Evolutionary conservation across 2,329 filamentous ascomycete species (phyloP).

Genomic region (Leptosphaerulina australis): DNA sequence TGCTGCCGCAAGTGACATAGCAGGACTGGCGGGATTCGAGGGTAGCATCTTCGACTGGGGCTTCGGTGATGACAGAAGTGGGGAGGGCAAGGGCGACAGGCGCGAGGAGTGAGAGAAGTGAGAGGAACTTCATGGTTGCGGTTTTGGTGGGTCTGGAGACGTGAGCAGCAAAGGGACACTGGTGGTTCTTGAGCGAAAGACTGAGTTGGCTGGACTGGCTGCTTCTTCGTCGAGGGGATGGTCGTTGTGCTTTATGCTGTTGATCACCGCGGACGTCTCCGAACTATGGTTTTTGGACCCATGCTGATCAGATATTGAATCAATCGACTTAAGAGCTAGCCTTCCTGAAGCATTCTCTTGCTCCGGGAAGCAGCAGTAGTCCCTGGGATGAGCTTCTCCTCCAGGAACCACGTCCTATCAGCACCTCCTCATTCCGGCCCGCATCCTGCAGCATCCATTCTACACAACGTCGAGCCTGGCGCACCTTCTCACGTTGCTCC

Average conservation of each 20-base stretch:
- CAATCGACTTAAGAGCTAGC: conserved; percentile 20
- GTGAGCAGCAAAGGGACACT: background rate
- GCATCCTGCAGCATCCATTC: conserved; percentile 6
- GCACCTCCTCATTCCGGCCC: conserved; percentile 1
- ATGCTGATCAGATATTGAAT: conserved; percentile 23
- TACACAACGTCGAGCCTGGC: conserved; percentile 8
- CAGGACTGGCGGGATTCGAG: conserved; percentile 51
- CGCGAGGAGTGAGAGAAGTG: conserved; percentile 26
- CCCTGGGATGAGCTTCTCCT: background rate
- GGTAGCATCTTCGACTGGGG: conserved; percentile 11
- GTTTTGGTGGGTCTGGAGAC: background rate
- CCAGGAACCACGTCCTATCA: conserved; percentile 5
- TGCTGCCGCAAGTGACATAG: conserved; percentile 60
- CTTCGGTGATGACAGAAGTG: conserved; percentile 19
- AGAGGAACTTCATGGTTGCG: conserved; percentile 29
- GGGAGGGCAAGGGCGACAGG: conserved; percentile 28
- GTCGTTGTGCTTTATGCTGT: conserved; percentile 6
- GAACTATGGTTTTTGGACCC: conserved; percentile 13
- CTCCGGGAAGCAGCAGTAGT: conserved; percentile 17
- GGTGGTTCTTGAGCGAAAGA: conserved; percentile 16
- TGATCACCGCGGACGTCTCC: conserved; percentile 25
- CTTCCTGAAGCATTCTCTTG: conserved; percentile 22
- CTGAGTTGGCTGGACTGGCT: conserved; percentile 11
- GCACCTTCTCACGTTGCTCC: conserved; percentile 25
- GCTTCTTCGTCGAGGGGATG: background rate